Percentiles rank a stretch among this genome's conserved stretches.
phyloP scores from a whole-genome alignment of 306 rosid species.

The Vachellia pachyceras region DNA sequence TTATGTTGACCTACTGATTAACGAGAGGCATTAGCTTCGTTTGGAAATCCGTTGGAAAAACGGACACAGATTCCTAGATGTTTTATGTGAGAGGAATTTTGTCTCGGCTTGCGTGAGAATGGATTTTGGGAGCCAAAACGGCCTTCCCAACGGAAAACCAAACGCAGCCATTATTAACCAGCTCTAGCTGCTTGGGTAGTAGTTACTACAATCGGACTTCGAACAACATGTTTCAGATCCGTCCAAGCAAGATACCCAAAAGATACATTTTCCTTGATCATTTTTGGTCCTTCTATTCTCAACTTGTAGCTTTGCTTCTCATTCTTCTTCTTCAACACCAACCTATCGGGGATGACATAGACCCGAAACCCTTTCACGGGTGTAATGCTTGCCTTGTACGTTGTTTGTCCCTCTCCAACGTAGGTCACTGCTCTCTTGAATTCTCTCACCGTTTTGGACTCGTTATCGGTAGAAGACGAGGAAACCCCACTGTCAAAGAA shows the following conservation, averaged over 20 bases:
- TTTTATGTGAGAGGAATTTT: no score
- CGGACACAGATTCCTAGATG: no score
- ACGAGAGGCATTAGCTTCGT: neutral
- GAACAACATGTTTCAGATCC: conserved; percentile 51
- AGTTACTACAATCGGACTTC: conserved; percentile 73
- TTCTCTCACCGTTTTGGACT: conserved; percentile 11
- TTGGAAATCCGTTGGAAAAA: no score
- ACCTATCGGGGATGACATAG: conserved; percentile 47
- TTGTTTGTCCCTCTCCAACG: conserved; percentile 53
- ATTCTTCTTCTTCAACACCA: conserved; percentile 57
- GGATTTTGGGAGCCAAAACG: no score
- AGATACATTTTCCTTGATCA: conserved; percentile 22
- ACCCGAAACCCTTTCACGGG: conserved; percentile 44
- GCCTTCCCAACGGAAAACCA: no score
- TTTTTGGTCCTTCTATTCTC: neutral
- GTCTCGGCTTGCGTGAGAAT: no score
- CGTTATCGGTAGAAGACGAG: neutral
- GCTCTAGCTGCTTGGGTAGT: neutral
- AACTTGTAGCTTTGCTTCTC: conserved; percentile 51
- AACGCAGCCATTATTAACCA: no score
- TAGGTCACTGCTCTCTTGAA: conserved; percentile 63
- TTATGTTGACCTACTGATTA: neutral
- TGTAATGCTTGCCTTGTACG: conserved; percentile 57
- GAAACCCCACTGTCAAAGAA: conserved; percentile 27
- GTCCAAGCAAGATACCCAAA: conserved; percentile 68